Evolutionary conservation across 192 early-diverging fungal species (phyloP).

Genomic region (Paraglomus occultum): DNA sequence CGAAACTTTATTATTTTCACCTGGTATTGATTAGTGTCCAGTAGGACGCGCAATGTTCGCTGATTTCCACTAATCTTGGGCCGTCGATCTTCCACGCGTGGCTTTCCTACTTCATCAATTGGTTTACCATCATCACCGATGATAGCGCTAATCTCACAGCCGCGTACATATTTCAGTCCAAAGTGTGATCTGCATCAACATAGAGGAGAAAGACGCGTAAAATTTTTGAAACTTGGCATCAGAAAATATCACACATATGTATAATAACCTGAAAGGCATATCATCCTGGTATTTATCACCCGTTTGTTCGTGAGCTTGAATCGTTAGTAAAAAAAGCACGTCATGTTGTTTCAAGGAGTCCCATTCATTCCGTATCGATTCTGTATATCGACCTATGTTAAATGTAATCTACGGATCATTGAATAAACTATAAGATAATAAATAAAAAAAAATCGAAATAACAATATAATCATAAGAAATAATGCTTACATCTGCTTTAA

Average conservation of each 20-base stretch:
- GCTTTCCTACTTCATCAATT: conserved; percentile 46
- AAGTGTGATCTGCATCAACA: conserved; percentile 44
- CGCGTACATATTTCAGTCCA: conserved; percentile 80
- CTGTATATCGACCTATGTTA: conserved; percentile 63
- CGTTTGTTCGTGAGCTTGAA: conserved; percentile 54
- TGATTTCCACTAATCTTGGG: conserved; percentile 39
- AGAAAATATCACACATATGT: background rate
- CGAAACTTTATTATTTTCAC: conserved; percentile 17
- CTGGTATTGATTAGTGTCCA: conserved; percentile 90
- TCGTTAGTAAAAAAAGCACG: conserved; percentile 81
- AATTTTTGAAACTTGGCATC: background rate
- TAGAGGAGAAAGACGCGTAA: background rate
- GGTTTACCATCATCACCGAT: conserved; percentile 71
- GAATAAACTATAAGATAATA: background rate
- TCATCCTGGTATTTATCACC: conserved; percentile 44
- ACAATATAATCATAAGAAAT: background rate
- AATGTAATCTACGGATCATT: conserved; percentile 40
- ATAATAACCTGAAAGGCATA: conserved; percentile 45
- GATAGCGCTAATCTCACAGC: conserved; percentile 79
- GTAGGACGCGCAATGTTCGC: conserved; percentile 69
- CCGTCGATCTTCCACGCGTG: conserved; percentile 35
- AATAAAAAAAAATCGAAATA: background rate
- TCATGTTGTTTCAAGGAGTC: conserved; percentile 80
- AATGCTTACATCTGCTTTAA: conserved; percentile 73
- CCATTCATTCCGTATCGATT: conserved; percentile 85